These are phyloP conservation scores for Aureobasidium sp. DNA, from an alignment of 2,329 filamentous ascomycete genomes.

Conservation along the genomic window DNA sequence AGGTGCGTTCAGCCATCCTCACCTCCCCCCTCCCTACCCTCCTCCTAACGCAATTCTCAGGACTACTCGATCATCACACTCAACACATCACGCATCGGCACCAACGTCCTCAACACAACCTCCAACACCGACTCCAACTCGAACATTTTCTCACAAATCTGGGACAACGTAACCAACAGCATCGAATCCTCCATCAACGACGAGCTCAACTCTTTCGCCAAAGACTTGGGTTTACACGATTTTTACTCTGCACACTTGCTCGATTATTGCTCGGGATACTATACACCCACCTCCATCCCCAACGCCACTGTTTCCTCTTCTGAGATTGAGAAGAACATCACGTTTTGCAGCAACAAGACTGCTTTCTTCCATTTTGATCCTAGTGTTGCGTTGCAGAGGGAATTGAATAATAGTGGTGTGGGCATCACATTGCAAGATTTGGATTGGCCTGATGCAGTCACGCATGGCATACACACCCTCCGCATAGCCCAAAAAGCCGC, in stretches of 20 bases:
- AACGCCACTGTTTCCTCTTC: conserved; percentile 35
- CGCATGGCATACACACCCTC: conserved; percentile 47
- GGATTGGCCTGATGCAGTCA: conserved; percentile 50
- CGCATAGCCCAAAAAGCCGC: conserved; percentile 44
- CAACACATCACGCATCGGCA: conserved; percentile 51
- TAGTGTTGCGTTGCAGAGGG: conserved; percentile 40
- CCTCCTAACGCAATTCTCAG: conserved; percentile 29
- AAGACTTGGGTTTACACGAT: conserved; percentile 49
- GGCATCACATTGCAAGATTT: conserved; percentile 47
- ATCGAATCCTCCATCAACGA: conserved; percentile 37
- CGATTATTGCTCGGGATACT: conserved; percentile 51
- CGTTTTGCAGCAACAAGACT: conserved; percentile 47
- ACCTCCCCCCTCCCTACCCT: no score
- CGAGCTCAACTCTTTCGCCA: conserved; percentile 36
- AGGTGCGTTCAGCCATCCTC: conserved; percentile 24
- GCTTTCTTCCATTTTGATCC: conserved; percentile 54
- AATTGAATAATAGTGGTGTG: conserved; percentile 38
- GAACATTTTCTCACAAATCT: conserved; percentile 25
- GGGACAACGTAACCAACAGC: conserved; percentile 28
- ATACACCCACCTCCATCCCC: conserved; percentile 35
- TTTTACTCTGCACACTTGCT: conserved; percentile 57
- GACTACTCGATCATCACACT: conserved; percentile 26
- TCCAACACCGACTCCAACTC: conserved; percentile 21
- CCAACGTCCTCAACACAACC: conserved; percentile 27
- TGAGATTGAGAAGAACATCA: conserved; percentile 46